Conservation (phyloP, 805 yeast genomes). For the Yarrowia sp. region DNA sequence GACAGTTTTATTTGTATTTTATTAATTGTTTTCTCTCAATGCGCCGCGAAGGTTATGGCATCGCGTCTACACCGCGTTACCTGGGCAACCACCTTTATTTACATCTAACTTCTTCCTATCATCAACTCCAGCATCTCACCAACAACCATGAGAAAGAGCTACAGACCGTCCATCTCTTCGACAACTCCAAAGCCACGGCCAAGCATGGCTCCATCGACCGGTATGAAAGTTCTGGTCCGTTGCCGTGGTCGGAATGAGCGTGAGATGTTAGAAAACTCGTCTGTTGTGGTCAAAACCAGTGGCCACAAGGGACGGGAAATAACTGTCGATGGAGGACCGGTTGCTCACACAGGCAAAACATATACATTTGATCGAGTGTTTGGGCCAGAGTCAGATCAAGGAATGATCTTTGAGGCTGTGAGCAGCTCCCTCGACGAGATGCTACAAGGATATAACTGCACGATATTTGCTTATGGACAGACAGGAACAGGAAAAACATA, state of each 20-base stretch:
- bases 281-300: conserved; percentile 46
- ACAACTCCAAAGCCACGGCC: neutral
- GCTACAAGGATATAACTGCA: conserved; percentile 64
- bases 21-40: no score
- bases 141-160: conserved; percentile 17
- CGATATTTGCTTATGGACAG: conserved; percentile 92
- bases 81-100: conserved; percentile 19
- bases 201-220: neutral
- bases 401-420: conserved; percentile 48
- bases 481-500: conserved; percentile 91
- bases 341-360: conserved; percentile 24
- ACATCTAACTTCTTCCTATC: conserved; percentile 14
- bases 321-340: conserved; percentile 10
- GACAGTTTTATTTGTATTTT: no score
- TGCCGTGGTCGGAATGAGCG: conserved; percentile 58
- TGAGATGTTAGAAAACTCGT: conserved; percentile 54
- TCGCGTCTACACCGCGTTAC: conserved; percentile 11
- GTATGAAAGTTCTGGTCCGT: conserved; percentile 49
- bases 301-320: conserved; percentile 17
- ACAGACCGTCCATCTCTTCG: conserved; percentile 12
- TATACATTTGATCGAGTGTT: conserved; percentile 67
- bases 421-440: conserved; percentile 52
- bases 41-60: neutral
- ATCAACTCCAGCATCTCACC: neutral
- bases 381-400: conserved; percentile 49